Evolutionary conservation across 192 early-diverging fungal species (phyloP).

Genomic region (Phycomyces nitens): DNA sequence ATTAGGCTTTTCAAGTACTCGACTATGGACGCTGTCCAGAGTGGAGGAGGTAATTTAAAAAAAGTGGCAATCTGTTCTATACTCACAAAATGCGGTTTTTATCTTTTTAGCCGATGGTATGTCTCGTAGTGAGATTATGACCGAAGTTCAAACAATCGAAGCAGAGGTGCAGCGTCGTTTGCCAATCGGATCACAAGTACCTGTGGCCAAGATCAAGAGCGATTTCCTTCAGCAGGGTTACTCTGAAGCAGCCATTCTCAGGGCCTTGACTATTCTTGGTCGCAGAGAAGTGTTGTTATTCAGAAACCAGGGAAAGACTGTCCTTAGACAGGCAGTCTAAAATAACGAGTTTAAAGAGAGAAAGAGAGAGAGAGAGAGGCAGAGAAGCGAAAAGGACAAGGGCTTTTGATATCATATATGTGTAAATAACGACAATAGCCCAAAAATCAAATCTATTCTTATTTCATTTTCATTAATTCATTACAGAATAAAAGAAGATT

Average conservation of each 20-base stretch:
- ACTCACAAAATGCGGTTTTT: background rate
- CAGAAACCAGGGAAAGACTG: conserved; percentile 64
- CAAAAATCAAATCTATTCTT: background rate
- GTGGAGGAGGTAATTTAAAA: conserved; percentile 67
- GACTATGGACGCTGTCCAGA: conserved; percentile 95
- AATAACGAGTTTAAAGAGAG: background rate
- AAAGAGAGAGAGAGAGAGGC: background rate
- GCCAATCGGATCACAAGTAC: conserved; percentile 80
- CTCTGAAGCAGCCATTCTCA: conserved; percentile 54
- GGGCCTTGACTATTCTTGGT: conserved; percentile 78
- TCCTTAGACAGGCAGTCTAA: conserved; percentile 36
- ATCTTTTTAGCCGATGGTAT: conserved; percentile 67
- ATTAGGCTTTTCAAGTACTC: conserved; percentile 96
- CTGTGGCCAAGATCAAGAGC: conserved; percentile 44
- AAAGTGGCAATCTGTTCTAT: background rate
- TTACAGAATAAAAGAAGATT: no score
- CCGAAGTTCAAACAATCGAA: conserved; percentile 79
- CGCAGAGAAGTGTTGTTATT: conserved; percentile 80
- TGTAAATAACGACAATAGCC: background rate
- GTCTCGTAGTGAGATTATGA: conserved; percentile 66
- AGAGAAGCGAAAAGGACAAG: background rate
- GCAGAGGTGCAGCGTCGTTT: conserved; percentile 80
- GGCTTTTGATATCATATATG: conserved; percentile 1
- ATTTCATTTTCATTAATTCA: no score
- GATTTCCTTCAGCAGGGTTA: conserved; percentile 46